These are phyloP conservation scores for Casuarina glauca DNA, from an alignment of 306 rosid genomes.

Conservation along the genomic window DNA sequence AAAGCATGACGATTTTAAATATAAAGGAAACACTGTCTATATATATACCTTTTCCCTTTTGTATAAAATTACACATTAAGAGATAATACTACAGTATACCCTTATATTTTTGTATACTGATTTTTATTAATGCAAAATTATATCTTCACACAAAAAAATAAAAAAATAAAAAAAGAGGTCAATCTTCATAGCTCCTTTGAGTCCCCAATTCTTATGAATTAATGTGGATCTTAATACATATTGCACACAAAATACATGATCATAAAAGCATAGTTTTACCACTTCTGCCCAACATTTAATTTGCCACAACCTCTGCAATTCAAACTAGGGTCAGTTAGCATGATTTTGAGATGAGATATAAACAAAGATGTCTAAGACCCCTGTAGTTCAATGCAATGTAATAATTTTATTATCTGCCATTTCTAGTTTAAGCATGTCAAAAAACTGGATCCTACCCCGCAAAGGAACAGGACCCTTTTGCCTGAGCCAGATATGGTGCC, in stretches of 20 bases:
- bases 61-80: background rate
- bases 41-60: background rate
- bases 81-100: no score
- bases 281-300: no score
- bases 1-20: background rate
- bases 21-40: background rate
- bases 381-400: background rate
- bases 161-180: no score
- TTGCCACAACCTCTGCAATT: background rate
- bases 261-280: background rate
- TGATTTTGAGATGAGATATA: background rate
- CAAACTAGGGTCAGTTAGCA: background rate
- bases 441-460: slow-evolving; percentile 65
- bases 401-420: background rate
- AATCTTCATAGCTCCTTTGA: background rate
- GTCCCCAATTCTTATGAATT: background rate
- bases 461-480: slow-evolving; percentile 71
- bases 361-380: background rate
- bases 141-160: no score
- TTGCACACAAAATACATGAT: background rate
- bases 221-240: background rate
- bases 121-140: no score
- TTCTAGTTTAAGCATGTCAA: slow-evolving; percentile 4
- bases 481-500: slow-evolving; percentile 64
- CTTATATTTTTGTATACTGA: no score